phyloP scores from a whole-genome alignment of 2,329 filamentous ascomycete genomes.

The Aspergillus novoparasiticus region DNA sequence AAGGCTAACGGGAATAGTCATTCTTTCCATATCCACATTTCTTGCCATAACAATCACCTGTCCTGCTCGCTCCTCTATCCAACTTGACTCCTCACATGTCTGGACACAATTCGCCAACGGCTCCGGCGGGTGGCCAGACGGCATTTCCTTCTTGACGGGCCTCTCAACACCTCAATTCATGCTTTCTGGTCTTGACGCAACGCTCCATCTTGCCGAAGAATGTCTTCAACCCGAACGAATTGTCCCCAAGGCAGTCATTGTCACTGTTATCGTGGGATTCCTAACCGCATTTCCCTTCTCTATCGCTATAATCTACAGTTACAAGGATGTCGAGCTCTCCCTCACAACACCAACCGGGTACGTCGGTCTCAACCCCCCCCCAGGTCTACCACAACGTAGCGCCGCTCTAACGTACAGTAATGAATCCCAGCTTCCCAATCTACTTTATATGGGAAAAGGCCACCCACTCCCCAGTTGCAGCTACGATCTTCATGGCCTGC shows the following conservation, averaged over 20 bases:
- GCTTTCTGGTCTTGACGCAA: constrained; percentile 27
- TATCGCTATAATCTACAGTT: constrained; percentile 25
- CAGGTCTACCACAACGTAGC: neutral
- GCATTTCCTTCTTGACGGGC: constrained; percentile 27
- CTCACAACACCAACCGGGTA: constrained; percentile 22
- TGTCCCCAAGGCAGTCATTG: constrained; percentile 24
- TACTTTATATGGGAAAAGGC: constrained; percentile 29
- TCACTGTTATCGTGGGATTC: constrained; percentile 24
- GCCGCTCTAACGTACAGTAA: neutral
- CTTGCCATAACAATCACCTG: constrained; percentile 24
- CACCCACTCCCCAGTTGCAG: constrained; percentile 22
- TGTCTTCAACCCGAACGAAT: constrained; percentile 26
- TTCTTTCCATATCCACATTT: constrained; percentile 25
- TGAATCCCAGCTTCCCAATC: constrained; percentile 20
- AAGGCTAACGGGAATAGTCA: constrained; percentile 13
- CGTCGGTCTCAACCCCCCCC: neutral
- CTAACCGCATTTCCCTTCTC: constrained; percentile 27
- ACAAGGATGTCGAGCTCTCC: constrained; percentile 14
- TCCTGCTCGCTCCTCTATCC: constrained; percentile 19
- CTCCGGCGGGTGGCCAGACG: constrained; percentile 26
- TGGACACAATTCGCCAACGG: constrained; percentile 25
- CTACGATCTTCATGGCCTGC: constrained; percentile 24
- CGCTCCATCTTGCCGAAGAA: constrained; percentile 27
- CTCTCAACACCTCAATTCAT: constrained; percentile 29
- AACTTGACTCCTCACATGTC: constrained; percentile 17